Conservation (phyloP, 176 grass and related monocot genomes). For the Urochloa ruziziensis region DNA sequence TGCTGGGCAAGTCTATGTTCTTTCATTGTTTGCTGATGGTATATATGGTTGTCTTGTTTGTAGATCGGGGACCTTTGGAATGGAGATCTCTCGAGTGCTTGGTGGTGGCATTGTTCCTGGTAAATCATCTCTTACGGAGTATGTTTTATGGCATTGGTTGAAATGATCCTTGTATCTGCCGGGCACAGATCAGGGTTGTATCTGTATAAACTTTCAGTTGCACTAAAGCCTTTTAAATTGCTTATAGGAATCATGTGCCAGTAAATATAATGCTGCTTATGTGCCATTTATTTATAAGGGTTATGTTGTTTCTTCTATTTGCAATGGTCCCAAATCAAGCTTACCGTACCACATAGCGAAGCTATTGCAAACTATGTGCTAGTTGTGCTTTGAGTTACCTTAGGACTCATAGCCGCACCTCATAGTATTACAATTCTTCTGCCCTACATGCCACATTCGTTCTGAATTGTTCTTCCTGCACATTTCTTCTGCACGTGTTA, state of each 20-base stretch:
- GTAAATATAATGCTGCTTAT: not conserved
- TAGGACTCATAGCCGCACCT: not conserved
- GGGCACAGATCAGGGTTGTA: not conserved
- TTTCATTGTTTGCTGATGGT: not conserved
- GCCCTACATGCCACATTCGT: not conserved
- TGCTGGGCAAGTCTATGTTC: not conserved
- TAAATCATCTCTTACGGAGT: conserved; percentile 39
- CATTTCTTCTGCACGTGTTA: conserved; percentile 2
- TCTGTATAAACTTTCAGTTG: conserved; percentile 1
- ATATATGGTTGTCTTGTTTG: not conserved
- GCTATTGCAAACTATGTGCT: not conserved
- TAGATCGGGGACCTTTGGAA: conserved; percentile 71
- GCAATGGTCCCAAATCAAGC: not conserved
- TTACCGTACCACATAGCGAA: not conserved
- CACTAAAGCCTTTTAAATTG: not conserved
- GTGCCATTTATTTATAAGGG: not conserved
- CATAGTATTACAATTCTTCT: not conserved
- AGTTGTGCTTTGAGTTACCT: not conserved
- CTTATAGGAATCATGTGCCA: not conserved
- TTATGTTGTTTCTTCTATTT: not conserved
- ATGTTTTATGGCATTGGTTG: not conserved
- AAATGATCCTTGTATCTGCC: not conserved
- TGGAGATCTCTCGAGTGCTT: conserved; percentile 75
- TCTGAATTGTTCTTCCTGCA: not conserved
- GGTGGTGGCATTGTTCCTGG: conserved; percentile 93